Evolutionary conservation across 2,329 filamentous ascomycete species (phyloP).

Genomic region (Mariannaea elegans): DNA sequence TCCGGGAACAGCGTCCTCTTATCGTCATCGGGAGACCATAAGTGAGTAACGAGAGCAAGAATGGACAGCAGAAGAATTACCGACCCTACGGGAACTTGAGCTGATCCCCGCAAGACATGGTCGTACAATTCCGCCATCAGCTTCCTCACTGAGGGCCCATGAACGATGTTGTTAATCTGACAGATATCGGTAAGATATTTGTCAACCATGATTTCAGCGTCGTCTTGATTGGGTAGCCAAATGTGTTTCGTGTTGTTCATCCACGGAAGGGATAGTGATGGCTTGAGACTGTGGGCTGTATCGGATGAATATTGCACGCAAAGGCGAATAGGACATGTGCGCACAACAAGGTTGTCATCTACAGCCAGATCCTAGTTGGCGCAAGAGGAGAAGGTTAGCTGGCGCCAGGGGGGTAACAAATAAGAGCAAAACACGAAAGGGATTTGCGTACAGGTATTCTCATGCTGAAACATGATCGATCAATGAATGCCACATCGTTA

Average conservation of each 20-base stretch:
- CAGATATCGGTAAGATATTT: conserved; percentile 44
- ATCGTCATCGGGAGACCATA: conserved; percentile 43
- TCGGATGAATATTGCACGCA: conserved; percentile 42
- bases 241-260: conserved; percentile 43
- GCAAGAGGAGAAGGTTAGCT: conserved; percentile 5
- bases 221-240: conserved; percentile 46
- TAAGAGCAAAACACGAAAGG: too few relatives aligned
- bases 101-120: conserved; percentile 33
- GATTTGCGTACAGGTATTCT: conserved; percentile 37
- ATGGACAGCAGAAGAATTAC: conserved; percentile 43
- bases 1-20: conserved; percentile 38
- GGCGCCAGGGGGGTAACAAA: too few relatives aligned
- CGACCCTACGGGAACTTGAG: conserved; percentile 36
- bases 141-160: conserved; percentile 38
- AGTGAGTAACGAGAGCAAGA: conserved; percentile 42
- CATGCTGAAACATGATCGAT: conserved; percentile 42
- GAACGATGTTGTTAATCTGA: conserved; percentile 45
- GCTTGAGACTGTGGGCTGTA: conserved; percentile 38
- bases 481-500: conserved; percentile 46
- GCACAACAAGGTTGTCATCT: conserved; percentile 44
- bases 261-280: conserved; percentile 28
- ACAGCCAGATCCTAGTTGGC: conserved; percentile 38
- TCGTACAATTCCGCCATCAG: conserved; percentile 45
- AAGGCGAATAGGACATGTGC: conserved; percentile 44
- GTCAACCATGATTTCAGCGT: conserved; percentile 40